Evolutionary conservation across 2,329 filamentous ascomycete species (phyloP), one percentile per base, ranked within the genome.

Genomic region (Xylariaceae sp.): DNA sequence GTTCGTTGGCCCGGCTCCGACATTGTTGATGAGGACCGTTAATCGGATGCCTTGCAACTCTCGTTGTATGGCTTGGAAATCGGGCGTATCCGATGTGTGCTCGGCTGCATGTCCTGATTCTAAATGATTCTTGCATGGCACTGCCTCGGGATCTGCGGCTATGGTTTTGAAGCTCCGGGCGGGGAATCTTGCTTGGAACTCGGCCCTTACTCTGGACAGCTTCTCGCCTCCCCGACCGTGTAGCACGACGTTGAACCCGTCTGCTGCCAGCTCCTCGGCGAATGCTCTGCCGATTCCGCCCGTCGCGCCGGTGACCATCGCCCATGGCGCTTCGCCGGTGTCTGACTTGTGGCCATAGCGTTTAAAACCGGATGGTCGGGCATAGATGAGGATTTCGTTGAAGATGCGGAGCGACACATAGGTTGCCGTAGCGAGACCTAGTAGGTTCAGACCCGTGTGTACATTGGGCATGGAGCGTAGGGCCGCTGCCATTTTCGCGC

Each of bases 1-100:
- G 50, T 65, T 47, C 12, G 54, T 48, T 6, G 57, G 54, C 5
- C 58, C 62, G n/a, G 75, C 75, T 15, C 79, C 79, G 0, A 78
- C 74, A 60, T 82, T 83, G 63, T 82, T 82, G 56, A 83, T 62
- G 22, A 83, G 65, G 4, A 82, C 65, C 0, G 74, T 79, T 27
- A 83, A 63, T 50, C 74, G 62, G 19, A 75, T 58, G 40, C 63
- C 66, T 44, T 60, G 51, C 31, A 60, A 53, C 9, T 65, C 59
- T 11, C 42, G 41, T 48, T 51, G 42, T 27, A 49, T 49, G 7
- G 47, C 48, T 39, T 35, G 17, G 47, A 54, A 54, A 27, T 52
- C 49, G 14, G 52, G 50, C 32, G 54, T 42, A 27, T 52, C 46
- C 12, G 52, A 49, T 30, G 54, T 42, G 19, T 36, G 40, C 12